Conservation (phyloP, 257 asterid genomes). For the Dorcoceras hygrometricum region DNA sequence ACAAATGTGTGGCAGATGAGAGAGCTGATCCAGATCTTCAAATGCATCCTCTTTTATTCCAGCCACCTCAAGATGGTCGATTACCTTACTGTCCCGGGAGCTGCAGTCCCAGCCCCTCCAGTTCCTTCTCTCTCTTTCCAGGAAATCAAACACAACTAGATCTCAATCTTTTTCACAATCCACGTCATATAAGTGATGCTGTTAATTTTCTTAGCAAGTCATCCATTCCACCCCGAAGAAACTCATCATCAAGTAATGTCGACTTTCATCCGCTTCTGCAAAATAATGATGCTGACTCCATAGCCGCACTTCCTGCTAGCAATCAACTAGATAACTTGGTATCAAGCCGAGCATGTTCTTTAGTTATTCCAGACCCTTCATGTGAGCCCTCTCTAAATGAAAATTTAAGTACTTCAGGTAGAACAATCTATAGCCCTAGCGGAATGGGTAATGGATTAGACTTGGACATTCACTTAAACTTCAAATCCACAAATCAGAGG, state of each 20-base stretch:
- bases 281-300: conserved; percentile 45
- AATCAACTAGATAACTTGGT: conserved; percentile 36
- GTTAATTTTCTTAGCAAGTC: conserved; percentile 61
- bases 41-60: conserved; percentile 96
- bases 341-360: conserved; percentile 36
- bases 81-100: conserved; percentile 46
- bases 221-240: conserved; percentile 45
- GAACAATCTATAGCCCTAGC: conserved; percentile 33
- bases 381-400: conserved; percentile 30
- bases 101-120: conserved; percentile 35
- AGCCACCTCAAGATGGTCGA: conserved; percentile 58
- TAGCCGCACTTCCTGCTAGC: conserved; percentile 31
- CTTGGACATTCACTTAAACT: conserved; percentile 68
- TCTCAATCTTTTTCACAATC: conserved; percentile 72
- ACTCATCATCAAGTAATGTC: conserved; percentile 40
- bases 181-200: conserved; percentile 61
- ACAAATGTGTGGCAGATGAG: conserved; percentile 38
- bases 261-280: conserved; percentile 92
- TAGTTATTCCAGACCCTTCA: conserved; percentile 31
- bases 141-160: conserved; percentile 71
- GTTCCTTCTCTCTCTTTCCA: conserved; percentile 53
- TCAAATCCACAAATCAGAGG: conserved; percentile 46
- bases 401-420: conserved; percentile 36
- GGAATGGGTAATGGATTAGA: conserved; percentile 56
- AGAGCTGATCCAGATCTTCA: conserved; percentile 62